Evolutionary conservation across 1,284 basidiomycete species (phyloP).

Genomic region (Ceratobasidium sp.): DNA sequence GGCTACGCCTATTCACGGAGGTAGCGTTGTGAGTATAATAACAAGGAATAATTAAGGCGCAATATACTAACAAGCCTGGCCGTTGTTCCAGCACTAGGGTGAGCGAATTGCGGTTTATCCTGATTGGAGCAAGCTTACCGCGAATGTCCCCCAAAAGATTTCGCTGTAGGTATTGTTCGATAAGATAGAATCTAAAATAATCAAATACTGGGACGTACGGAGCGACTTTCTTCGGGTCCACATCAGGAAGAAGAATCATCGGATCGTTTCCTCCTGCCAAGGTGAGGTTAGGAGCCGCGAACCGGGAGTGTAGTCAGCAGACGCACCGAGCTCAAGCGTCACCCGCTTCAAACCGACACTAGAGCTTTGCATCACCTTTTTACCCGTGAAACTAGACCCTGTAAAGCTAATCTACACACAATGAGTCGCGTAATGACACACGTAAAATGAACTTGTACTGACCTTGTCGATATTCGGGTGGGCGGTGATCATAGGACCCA

Average conservation of each 20-base stretch:
- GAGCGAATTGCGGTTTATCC: neutral
- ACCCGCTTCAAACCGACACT: slow-evolving; percentile 70
- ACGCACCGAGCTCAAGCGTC: slow-evolving; percentile 79
- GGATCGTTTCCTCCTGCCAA: slow-evolving; percentile 24
- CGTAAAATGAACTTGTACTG: neutral
- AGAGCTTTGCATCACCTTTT: slow-evolving; percentile 64
- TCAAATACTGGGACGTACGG: slow-evolving; percentile 12
- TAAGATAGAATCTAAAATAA: neutral
- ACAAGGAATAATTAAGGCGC: neutral
- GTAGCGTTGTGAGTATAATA: neutral
- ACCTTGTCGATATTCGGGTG: slow-evolving; percentile 85
- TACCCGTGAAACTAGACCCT: slow-evolving; percentile 64
- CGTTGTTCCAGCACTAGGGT: neutral
- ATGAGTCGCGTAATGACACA: too few relatives aligned
- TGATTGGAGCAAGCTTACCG: neutral
- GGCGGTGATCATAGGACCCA: slow-evolving; percentile 84
- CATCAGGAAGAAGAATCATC: slow-evolving; percentile 26
- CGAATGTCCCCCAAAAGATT: slow-evolving; percentile 25
- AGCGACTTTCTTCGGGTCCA: slow-evolving; percentile 9
- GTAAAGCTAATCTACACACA: slow-evolving; percentile 55
- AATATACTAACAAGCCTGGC: slow-evolving; percentile 22
- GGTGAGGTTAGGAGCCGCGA: neutral
- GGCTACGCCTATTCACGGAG: neutral
- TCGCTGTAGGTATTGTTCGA: neutral
- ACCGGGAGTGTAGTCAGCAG: neutral